Evolutionary conservation across 2,329 filamentous ascomycete species (phyloP), one percentile per base, ranked within the genome.

Genomic region (Fusarium sp.): DNA sequence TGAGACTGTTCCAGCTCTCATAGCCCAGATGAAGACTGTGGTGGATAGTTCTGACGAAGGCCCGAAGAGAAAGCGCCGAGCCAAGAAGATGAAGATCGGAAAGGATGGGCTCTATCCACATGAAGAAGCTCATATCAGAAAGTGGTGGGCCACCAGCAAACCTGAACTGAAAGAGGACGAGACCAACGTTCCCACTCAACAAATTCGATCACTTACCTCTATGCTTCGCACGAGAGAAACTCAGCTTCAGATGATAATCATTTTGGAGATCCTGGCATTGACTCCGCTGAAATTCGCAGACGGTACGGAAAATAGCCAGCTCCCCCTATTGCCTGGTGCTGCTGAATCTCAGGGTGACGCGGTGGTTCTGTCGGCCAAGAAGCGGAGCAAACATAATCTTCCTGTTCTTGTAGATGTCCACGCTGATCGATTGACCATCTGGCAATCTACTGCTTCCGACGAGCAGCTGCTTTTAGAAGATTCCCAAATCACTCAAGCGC

Each of bases 361-460:
- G 18, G 75, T 78, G 11, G 66, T 77, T 41, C 65, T 77, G 10
- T 54, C 73, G 14, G 64, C 74, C 63, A 91, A 89, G 80, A 93
- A 92, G 75, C 82, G 86, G 41, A 89, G 83, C 80, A 89, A 89
- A 63, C 89, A 92, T 73, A 90, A 94, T 75, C 83, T 94, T 12
- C 87, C 87, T 3, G 83, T 90, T 13, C 85, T 94, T 26, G 84
- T 95, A 9, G 93, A 96, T 78, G 85, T 94, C 1, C 89, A 95
- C 58, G 89, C 94, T 13, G 94, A 96, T 80, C 90, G 92, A 52
- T 84, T 96, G 31, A 94, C 92, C 77, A 96, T 96, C 68, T 96
- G 93, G 93, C 92, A 95, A 79, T 94, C 93, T 7, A 91, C 93
- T 13, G 90, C 91, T 41, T 83, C 90, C 28, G 89, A 92, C 72